phyloP scores from a whole-genome alignment of 2,329 filamentous ascomycete genomes.

The Fusarium sp. region DNA sequence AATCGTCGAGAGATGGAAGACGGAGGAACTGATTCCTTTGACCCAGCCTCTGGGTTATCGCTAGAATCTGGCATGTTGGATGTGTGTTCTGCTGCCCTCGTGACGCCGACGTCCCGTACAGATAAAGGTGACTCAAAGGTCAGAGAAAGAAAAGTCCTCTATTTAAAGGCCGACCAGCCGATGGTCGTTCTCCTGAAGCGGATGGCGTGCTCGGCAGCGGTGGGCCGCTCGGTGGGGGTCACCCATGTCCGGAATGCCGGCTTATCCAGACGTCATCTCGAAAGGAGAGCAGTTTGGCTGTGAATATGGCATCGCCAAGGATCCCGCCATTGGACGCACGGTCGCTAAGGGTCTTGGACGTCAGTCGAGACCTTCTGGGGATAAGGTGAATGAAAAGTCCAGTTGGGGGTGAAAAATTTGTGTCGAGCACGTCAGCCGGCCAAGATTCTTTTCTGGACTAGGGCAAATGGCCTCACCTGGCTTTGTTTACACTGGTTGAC shows the following conservation, averaged over 20 bases:
- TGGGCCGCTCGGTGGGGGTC: slow-evolving; percentile 17
- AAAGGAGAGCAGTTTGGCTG: neutral
- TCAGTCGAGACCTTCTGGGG: neutral
- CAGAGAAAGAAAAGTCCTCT: neutral
- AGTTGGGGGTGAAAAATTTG: neutral
- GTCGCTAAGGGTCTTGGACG: neutral
- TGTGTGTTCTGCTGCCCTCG: neutral
- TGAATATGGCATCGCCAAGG: neutral
- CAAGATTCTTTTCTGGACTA: neutral
- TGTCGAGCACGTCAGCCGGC: neutral
- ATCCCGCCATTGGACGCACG: neutral
- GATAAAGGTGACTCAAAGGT: slow-evolving; percentile 1
- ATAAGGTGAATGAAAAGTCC: neutral
- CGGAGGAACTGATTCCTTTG: slow-evolving; percentile 17
- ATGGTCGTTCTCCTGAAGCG: slow-evolving; percentile 11
- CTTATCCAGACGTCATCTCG: slow-evolving; percentile 1
- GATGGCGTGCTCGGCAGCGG: slow-evolving; percentile 31
- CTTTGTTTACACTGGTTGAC: neutral
- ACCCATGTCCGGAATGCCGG: neutral
- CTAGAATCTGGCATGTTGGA: slow-evolving; percentile 24
- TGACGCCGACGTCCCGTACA: neutral
- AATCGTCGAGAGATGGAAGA: slow-evolving; percentile 20
- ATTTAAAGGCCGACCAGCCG: slow-evolving; percentile 11
- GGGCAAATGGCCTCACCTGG: neutral
- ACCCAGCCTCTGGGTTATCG: slow-evolving; percentile 30